Percentiles rank a stretch among this genome's conserved stretches.
phyloP scores from a whole-genome alignment of 2,329 filamentous ascomycete genomes.

The Penicillium rolfsii region DNA sequence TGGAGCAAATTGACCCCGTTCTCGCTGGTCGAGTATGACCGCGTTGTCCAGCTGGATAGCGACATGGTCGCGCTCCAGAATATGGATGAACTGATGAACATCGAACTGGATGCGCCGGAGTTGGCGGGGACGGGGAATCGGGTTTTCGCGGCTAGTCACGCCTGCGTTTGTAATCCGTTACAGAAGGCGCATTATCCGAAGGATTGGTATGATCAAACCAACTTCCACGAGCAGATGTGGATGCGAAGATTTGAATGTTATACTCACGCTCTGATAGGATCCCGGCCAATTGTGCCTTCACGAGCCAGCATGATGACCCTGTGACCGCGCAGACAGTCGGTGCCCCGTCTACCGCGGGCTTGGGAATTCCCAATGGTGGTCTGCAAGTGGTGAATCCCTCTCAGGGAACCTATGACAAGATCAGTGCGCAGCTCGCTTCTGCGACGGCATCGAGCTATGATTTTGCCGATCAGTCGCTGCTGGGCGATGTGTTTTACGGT shows the following conservation, averaged over 20 bases:
- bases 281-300: conserved; percentile 65
- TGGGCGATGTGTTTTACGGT: conserved; percentile 60
- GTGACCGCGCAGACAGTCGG: conserved; percentile 55
- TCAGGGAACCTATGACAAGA: conserved; percentile 56
- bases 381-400: conserved; percentile 65
- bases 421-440: conserved; percentile 52
- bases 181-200: conserved; percentile 76
- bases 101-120: conserved; percentile 66
- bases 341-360: conserved; percentile 54
- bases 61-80: conserved; percentile 84
- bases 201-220: conserved; percentile 60
- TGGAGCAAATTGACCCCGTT: conserved; percentile 88
- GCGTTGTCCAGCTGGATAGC: conserved; percentile 81
- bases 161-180: conserved; percentile 84
- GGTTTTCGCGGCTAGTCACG: conserved; percentile 82
- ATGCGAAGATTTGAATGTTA: not conserved
- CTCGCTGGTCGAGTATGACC: conserved; percentile 72
- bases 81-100: conserved; percentile 92
- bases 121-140: conserved; percentile 57
- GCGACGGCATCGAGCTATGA: conserved; percentile 56
- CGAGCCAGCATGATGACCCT: conserved; percentile 52
- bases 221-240: too few relatives aligned
- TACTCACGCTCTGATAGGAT: conserved; percentile 10
- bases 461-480: conserved; percentile 49
- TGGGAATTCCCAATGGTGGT: conserved; percentile 64